Conservation (phyloP, 2,329 filamentous ascomycete genomes). For the Colletotrichum musicola region DNA sequence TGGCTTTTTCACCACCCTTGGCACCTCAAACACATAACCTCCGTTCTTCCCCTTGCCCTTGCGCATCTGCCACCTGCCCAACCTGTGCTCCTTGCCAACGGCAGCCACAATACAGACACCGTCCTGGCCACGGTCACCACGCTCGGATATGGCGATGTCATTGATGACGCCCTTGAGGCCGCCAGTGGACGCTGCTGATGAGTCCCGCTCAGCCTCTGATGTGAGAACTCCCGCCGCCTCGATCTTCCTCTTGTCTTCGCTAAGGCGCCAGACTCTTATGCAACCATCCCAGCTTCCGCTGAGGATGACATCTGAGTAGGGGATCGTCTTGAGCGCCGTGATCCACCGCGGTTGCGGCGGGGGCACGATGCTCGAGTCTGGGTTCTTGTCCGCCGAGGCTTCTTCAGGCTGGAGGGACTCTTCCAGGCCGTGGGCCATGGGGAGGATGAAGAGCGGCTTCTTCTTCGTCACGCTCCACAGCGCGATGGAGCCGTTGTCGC, state of each 20-base stretch:
- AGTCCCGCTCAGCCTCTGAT: slow-evolving; percentile 35
- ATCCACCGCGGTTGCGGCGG: slow-evolving; percentile 85
- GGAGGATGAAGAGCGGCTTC: slow-evolving; percentile 86
- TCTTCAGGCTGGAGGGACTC: slow-evolving; percentile 75
- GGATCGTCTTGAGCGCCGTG: slow-evolving; percentile 86
- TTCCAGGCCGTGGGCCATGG: slow-evolving; percentile 88
- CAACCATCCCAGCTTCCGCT: slow-evolving; percentile 96
- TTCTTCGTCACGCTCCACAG: slow-evolving; percentile 95
- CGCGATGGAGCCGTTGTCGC: slow-evolving; percentile 88
- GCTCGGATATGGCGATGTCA: slow-evolving; percentile 87
- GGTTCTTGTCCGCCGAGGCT: slow-evolving; percentile 78
- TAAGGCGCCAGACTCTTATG: slow-evolving; percentile 87
- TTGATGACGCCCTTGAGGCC: slow-evolving; percentile 81
- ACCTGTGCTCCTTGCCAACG: slow-evolving; percentile 85
- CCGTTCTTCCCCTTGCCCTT: slow-evolving; percentile 77
- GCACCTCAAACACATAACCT: slow-evolving; percentile 88
- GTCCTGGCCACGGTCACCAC: slow-evolving; percentile 80
- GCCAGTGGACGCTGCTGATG: slow-evolving; percentile 40
- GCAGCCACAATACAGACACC: slow-evolving; percentile 89
- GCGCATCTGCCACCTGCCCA: slow-evolving; percentile 83
- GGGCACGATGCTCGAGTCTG: slow-evolving; percentile 70
- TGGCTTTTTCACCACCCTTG: slow-evolving; percentile 55
- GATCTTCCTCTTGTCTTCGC: slow-evolving; percentile 84
- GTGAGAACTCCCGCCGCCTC: slow-evolving; percentile 76
- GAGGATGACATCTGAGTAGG: slow-evolving; percentile 90